Base-by-base conservation (phyloP, 805 yeast genomes). In the Suhomyces kilbournensis region DNA sequence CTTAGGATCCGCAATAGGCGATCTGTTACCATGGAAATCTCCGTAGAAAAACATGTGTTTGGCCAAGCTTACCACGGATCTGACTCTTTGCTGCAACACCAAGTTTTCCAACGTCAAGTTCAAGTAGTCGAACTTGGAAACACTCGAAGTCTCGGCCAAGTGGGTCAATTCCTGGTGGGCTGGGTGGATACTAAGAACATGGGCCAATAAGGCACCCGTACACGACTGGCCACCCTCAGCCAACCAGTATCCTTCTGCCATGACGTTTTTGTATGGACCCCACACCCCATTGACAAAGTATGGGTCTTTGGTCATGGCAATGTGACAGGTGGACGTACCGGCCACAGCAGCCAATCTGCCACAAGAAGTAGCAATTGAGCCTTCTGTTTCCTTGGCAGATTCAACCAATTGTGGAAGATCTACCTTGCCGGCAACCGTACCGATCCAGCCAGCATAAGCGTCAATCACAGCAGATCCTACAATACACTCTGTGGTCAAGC, bases 181-280 rank as follows among this genome's bases (percentile, higher is more conserved):
- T 0, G 97, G 97, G 66, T 94, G 98, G 8, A 89, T 86, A 10
- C 89, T 78, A 55, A 94, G 70, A 14, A 93, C 93, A 68, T 90
- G 96, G 2, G 94, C 93, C 57, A 94, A 78, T 39, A 94, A 79
- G 28, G 96, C 97, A 60, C 99, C 99, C 2, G 99, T 94, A 66
- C 97, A 88, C 14, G 96, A 86, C 70, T 94, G 99, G n/a, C 99
- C 99, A 65, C 99, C 99, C 72, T 94, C 99, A 12, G 98, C 97
- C 57, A 92, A 78, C 98, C 98, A 94, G 63, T 77, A 86, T 5
- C 85, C 90, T 26, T 88, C 86, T n/a, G 96, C 88, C 76, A 93
- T 79, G 4, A 90, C 96, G 69, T 92, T 97, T 63, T 91, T 80
- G 71, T 94, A 94, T 2, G 99, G 99, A 12, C 99, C 99, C 99